phyloP scores from a whole-genome alignment of 768 basidiomycete genomes.

The Psilocybe subaeruginosa region DNA sequence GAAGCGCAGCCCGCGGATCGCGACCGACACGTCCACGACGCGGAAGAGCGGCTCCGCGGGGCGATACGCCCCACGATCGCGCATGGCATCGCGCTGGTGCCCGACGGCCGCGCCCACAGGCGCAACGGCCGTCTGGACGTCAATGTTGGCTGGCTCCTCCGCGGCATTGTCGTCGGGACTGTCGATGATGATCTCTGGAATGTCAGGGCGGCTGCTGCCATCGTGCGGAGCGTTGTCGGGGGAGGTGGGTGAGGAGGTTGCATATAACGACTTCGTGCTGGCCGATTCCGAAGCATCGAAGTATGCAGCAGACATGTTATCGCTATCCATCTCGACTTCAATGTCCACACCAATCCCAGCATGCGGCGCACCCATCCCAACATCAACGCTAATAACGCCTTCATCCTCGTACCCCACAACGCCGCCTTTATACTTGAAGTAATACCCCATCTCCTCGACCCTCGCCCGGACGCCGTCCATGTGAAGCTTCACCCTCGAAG shows the following conservation, averaged over 20 bases:
- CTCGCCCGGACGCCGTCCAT: conserved; percentile 38
- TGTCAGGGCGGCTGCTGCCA: neutral
- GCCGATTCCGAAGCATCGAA: neutral
- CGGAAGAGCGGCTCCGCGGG: conserved; percentile 29
- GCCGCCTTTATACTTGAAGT: conserved; percentile 32
- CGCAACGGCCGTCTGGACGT: conserved; percentile 8
- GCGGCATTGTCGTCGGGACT: neutral
- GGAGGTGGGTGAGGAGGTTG: neutral
- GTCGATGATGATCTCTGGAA: neutral
- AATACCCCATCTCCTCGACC: conserved; percentile 39
- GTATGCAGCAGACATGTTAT: conserved; percentile 10
- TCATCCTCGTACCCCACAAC: conserved; percentile 38
- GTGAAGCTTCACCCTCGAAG: conserved; percentile 29
- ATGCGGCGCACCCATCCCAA: conserved; percentile 27
- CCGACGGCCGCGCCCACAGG: neutral
- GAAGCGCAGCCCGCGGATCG: conserved; percentile 31
- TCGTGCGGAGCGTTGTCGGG: too few relatives aligned
- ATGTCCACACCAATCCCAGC: conserved; percentile 32
- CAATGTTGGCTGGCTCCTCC: conserved; percentile 9
- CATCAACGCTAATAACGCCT: conserved; percentile 37
- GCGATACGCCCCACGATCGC: neutral
- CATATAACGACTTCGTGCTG: neutral
- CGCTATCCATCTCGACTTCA: conserved; percentile 31
- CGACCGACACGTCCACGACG: conserved; percentile 32
- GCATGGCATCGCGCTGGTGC: neutral